Base-by-base conservation (phyloP, 2,329 filamentous ascomycete genomes). In the Fusarium nygamai region DNA sequence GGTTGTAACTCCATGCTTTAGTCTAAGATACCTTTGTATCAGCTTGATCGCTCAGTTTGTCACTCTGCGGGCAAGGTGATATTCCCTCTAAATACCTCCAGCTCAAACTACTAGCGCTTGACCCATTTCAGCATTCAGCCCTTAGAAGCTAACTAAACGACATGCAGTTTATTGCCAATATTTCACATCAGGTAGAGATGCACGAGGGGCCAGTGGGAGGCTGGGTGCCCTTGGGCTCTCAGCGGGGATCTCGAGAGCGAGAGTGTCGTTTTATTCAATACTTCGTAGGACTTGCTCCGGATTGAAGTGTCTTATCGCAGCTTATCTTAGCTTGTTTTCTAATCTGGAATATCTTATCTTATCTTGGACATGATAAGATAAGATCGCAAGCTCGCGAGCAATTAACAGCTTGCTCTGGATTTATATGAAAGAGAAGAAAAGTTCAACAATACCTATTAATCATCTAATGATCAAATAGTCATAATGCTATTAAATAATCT, bases 381-480 rank as follows among this genome's bases (percentile, higher is more conserved):
- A 9, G 17, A 44, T 24, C 8, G 2, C 34, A 36, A 36, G 13
- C 14, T 8, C 5, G 31, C 11, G 12, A 13, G 14, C 7, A 19
- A 19, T 19, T 13, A 13, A 46, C 24, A 19, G 16, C 17, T 20
- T 10, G 5, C 5, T 4, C 6, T 12, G 2, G 9, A 46, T 5
- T 9, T 14, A 27, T 7, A 2, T 3, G 14, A 29, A 22, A 16
- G 6, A 16, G 13, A 11, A 31, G 16, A 11, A 48, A 29, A 6
- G 8, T 6, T 31, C 10, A 5, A 31, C 3, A 11, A 11, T 22
- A 27, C 36, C 5, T 14, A 8, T 14, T 13, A 6, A 14, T 14
- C 8, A 6, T 8, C 12, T 6, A 9, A 14, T 22, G 6, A 8
- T 9, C 8, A 9, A 6, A 6, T 6, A 14, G 8, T 8, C 1